Percentiles rank a stretch among this genome's conserved stretches.
These are phyloP conservation scores for Cucurbita argyrosperma DNA, from an alignment of 306 rosid genomes.

Conservation along the genomic window DNA sequence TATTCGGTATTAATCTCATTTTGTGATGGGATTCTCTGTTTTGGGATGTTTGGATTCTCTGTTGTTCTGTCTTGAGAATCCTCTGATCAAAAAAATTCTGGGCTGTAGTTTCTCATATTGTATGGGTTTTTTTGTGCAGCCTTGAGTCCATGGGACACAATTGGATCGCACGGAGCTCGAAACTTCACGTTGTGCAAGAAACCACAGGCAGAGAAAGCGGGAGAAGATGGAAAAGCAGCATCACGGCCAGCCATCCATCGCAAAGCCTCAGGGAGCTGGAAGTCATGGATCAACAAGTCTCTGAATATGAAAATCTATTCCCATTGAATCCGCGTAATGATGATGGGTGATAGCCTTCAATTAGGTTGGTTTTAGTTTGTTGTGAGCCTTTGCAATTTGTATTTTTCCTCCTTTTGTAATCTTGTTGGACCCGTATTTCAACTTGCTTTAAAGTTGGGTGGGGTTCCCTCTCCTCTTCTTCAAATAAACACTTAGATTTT, in stretches of 20 bases:
- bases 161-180: constrained; percentile 70
- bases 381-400: constrained; percentile 3
- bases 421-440: neutral
- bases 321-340: constrained; percentile 22
- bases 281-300: constrained; percentile 79
- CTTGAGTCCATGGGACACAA: constrained; percentile 57
- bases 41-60: neutral
- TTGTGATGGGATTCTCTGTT: neutral
- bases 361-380: constrained; percentile 3
- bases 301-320: constrained; percentile 50
- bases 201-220: constrained; percentile 31
- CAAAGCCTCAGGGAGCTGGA: constrained; percentile 61
- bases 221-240: constrained; percentile 3
- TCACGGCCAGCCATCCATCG: constrained; percentile 8
- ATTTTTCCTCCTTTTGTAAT: neutral
- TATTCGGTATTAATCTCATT: neutral
- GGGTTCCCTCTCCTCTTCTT: neutral
- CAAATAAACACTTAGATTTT: neutral
- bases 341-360: neutral
- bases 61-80: neutral
- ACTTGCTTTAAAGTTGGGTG: neutral
- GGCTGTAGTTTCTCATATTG: neutral
- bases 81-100: neutral
- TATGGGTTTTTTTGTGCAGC: constrained; percentile 31
- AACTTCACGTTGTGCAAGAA: constrained; percentile 83